phyloP scores from a whole-genome alignment of 441 rosid genomes.

The Populus tomentosa region DNA sequence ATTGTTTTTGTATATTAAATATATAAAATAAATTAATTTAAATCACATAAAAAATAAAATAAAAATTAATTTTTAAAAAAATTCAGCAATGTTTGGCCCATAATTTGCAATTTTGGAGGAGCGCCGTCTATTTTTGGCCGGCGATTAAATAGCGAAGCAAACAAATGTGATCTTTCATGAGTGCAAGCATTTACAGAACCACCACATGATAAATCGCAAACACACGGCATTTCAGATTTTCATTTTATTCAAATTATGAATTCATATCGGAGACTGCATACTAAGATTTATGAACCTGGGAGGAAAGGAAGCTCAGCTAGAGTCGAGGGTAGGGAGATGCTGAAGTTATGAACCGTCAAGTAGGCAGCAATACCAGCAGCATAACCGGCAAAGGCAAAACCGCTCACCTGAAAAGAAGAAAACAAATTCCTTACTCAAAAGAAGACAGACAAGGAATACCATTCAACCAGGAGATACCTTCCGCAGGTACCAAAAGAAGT shows the following conservation, averaged over 20 bases:
- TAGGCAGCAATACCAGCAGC: conserved; percentile 85
- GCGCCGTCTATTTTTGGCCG: no score
- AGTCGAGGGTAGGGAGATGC: conserved; percentile 56
- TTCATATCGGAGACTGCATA: not conserved
- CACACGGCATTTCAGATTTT: no score
- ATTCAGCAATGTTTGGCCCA: no score
- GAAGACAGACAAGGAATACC: not conserved
- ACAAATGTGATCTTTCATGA: no score
- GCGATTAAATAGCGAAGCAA: no score
- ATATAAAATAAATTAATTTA: no score
- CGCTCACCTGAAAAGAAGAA: conserved; percentile 58
- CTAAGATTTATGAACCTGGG: conserved; percentile 44
- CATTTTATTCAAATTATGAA: not conserved
- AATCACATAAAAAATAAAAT: no score
- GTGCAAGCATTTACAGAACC: no score
- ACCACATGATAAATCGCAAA: no score
- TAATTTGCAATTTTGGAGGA: no score
- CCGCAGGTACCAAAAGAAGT: conserved; percentile 90
- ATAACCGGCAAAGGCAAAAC: conserved; percentile 90
- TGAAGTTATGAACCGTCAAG: conserved; percentile 49
- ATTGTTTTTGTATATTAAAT: no score
- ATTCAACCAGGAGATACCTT: conserved; percentile 40
- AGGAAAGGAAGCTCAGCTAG: conserved; percentile 75
- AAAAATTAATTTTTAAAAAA: no score
- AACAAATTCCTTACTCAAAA: not conserved